Conservation (phyloP, 768 basidiomycete species). For the Mycena leptocephala region DNA sequence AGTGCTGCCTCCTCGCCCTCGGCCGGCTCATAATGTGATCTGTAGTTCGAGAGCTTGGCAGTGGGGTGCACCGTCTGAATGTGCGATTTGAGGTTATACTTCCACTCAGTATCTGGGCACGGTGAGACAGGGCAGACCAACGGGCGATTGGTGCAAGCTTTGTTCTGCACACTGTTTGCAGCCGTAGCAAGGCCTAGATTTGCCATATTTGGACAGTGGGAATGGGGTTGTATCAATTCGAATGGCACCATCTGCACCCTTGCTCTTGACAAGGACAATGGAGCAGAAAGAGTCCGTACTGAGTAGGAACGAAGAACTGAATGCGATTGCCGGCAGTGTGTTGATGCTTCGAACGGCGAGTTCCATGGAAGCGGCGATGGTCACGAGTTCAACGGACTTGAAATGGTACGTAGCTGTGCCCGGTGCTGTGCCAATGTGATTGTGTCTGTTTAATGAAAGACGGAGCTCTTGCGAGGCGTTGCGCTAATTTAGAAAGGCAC, state of each 20-base stretch:
- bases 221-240: neutral
- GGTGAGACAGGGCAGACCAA: neutral
- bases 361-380: too few species aligned
- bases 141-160: neutral
- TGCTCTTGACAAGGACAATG: too few species aligned
- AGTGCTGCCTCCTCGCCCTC: neutral
- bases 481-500: too few species aligned
- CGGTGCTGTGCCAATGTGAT: too few species aligned
- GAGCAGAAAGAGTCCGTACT: neutral
- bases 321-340: too few species aligned
- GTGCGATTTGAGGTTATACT: neutral
- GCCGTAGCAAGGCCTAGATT: neutral
- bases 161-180: neutral
- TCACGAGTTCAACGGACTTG: too few species aligned
- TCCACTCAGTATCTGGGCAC: neutral
- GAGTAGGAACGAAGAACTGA: too few species aligned
- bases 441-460: too few species aligned
- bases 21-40: neutral
- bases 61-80: neutral
- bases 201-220: neutral
- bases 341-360: too few species aligned
- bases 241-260: neutral
- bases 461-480: too few species aligned
- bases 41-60: neutral
- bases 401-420: too few species aligned